Evolutionary conservation across 257 asterid species (phyloP), one percentile per base, ranked within the genome.

Genomic region (Solanum stenotomum): DNA sequence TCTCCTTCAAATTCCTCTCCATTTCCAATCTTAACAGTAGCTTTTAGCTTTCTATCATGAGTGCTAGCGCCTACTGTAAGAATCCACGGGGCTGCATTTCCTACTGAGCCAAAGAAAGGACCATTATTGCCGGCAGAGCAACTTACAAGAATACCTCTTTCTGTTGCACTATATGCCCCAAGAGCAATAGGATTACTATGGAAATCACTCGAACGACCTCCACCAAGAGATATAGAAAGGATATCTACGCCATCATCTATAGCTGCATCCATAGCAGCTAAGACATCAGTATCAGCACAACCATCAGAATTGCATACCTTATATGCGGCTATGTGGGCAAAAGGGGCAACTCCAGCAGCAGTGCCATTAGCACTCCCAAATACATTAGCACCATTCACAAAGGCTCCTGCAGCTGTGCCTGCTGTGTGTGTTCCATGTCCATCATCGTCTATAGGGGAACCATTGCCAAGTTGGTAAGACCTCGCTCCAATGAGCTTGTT

Each of bases 391-490:
- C 93, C 93, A 0, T 67, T 31, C 20, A 94, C 94, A 25, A 91
- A 92, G 33, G 83, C 92, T 6, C 97, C 95, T 2, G 95, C 97
- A 0, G 95, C 95, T 10, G 91, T 93, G 84, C 94, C 16, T 0
- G 95, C 93, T 0, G 92, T 90, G 44, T 93, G 95, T 2, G 95
- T 92, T 9, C 97, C 95, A 20, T 94, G 97, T 2, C 95, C 97
- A 6, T 11, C 14, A 4, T 16, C 9, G 20, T 93, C 95, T 1
- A 90, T 18, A 0, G 94, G 91, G 1, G 90, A 31, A 6, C 61
- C 88, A 8, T 46, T 31, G 8, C 34, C 86, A 0, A 4, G 8
- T 1, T 15, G 3, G 7, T 88, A 87, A 52, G 31, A 8, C 46
- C 94, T 89, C 10, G 94, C 94, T 56, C 97, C 97, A 4, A 93